Percentiles rank a stretch among this genome's conserved stretches.
phyloP scores from a whole-genome alignment of 805 yeast genomes.

The Sugiyamaella floridensis region DNA sequence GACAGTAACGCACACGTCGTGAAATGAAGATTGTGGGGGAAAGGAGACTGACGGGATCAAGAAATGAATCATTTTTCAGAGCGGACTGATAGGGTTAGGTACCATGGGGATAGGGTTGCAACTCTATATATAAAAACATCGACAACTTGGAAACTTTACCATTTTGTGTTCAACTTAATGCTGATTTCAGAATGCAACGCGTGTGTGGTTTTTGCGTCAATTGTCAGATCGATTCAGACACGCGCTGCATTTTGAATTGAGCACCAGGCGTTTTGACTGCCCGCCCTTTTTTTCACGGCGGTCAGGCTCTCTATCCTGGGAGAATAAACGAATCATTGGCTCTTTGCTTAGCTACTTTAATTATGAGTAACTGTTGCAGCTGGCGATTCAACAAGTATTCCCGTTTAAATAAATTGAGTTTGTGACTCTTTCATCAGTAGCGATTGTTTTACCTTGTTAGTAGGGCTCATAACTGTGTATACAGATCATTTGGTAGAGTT shows the following conservation, averaged over 20 bases:
- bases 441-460: no score
- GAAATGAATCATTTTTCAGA: neutral
- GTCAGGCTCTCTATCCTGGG: constrained; percentile 21
- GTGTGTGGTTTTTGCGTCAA: neutral
- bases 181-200: neutral
- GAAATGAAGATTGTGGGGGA: no score
- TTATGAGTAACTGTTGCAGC: no score
- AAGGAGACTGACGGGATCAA: neutral
- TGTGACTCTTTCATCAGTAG: no score
- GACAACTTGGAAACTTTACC: neutral
- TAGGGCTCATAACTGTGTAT: neutral
- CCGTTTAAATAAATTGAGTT: no score
- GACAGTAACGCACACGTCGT: neutral
- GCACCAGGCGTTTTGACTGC: constrained; percentile 20
- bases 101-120: neutral
- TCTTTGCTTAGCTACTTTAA: no score
- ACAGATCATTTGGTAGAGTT: neutral
- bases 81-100: neutral
- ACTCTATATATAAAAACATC: neutral
- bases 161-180: neutral
- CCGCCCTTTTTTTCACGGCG: constrained; percentile 8
- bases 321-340: constrained; percentile 1
- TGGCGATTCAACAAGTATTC: no score
- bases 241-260: no score
- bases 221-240: neutral